Percentiles rank a stretch among this genome's conserved stretches.
These are phyloP conservation scores for Colletotrichum sp. DNA, from an alignment of 2,329 filamentous ascomycete genomes.

Conservation along the genomic window DNA sequence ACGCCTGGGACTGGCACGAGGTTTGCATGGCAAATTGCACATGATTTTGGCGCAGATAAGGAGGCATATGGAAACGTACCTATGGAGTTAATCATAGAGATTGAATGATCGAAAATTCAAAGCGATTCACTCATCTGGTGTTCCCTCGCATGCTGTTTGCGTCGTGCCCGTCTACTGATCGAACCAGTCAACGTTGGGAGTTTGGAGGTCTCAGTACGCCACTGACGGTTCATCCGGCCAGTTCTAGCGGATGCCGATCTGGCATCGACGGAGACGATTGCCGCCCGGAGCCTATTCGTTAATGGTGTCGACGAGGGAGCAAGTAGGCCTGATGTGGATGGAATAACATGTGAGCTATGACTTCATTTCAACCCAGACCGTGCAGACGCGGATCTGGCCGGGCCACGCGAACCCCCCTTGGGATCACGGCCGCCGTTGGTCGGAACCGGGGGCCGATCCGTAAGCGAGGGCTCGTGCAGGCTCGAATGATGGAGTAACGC, in stretches of 20 bases:
- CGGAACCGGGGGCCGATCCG: neutral
- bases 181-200: neutral
- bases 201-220: neutral
- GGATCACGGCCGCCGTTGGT: neutral
- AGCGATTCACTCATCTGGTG: neutral
- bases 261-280: neutral
- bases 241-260: neutral
- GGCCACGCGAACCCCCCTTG: neutral
- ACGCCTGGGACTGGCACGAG: neutral
- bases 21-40: conserved; percentile 1
- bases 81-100: conserved; percentile 2
- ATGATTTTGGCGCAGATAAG: conserved; percentile 8
- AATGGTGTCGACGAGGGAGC: neutral
- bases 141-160: neutral
- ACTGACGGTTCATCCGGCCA: neutral
- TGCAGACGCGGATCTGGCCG: conserved; percentile 2
- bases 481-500: neutral
- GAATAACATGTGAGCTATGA: neutral
- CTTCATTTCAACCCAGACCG: neutral
- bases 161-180: neutral
- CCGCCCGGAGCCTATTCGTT: neutral
- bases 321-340: neutral
- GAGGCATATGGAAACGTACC: neutral
- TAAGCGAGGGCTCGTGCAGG: neutral
- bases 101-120: neutral